A percentile compares a stretch with the other conserved stretches of the same genome.
phyloP scores from a whole-genome alignment of 257 asterid genomes.

The Leptodermis oblonga region DNA sequence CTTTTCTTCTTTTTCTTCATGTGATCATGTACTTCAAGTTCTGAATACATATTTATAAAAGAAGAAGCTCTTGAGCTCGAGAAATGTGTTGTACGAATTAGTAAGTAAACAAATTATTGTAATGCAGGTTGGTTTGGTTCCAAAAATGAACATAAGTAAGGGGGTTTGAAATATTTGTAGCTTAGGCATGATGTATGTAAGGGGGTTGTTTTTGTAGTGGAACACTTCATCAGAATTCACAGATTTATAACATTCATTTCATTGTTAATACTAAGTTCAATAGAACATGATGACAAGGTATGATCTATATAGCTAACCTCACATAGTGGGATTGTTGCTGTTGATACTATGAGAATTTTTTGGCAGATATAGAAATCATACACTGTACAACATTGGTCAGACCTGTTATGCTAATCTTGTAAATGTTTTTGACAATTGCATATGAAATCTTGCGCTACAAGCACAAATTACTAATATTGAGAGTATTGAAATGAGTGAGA shows the following conservation, averaged over 20 bases:
- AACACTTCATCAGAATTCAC: not conserved
- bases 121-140: not conserved
- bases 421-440: not conserved
- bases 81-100: not conserved
- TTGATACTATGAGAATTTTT: not conserved
- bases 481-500: not conserved
- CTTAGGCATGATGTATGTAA: not conserved
- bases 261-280: too few species aligned
- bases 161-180: not conserved
- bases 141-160: not conserved
- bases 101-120: not conserved
- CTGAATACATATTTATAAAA: not conserved
- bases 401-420: not conserved
- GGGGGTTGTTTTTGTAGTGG: not conserved
- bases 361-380: not conserved
- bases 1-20: constrained; percentile 7
- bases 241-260: not conserved
- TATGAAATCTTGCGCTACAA: not conserved
- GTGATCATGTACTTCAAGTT: not conserved
- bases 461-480: not conserved
- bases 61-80: not conserved
- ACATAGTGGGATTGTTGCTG: too few species aligned
- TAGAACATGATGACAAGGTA: too few species aligned
- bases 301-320: too few species aligned
- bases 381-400: not conserved